Evolutionary conservation across 768 basidiomycete species (phyloP), one percentile per base, ranked within the genome.

Genomic region (Amanita phalloides): DNA sequence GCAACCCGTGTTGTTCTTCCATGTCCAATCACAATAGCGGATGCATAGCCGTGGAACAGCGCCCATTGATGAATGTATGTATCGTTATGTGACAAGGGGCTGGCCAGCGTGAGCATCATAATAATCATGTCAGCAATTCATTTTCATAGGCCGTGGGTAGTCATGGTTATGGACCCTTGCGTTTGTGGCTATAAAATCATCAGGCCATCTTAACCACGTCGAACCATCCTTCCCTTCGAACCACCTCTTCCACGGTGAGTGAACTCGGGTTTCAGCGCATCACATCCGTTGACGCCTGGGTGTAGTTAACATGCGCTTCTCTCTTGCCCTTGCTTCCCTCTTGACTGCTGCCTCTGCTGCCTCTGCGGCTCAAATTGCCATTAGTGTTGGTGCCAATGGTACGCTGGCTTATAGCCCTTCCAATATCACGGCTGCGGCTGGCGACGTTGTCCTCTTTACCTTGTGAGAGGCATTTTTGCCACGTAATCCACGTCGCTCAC

Each of bases 401-500:
- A n/a, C 49, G 72, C 60, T 75, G 45, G 54, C 59, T 2, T 78
- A 71, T 54, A 61, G 54, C 44, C 76, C 76, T 1, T 21, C 64
- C 8, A 65, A 54, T 49, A 61, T 77, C 45, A 73, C 66, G 10
- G 76, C 71, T 45, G 58, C 55, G 13, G 51, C 60, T 48, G 76
- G 76, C 33, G 81, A 84, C 57, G 71, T 60, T 13, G 58, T 83
- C 56, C 53, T 65, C 45, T 82, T 82, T 67, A 66, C 73, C 58
- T 83, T 81, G 75, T 76, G 56, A 53, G 72, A 68, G 13, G 4
- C 20, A 20, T 42, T 53, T 48, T 46, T 33, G 37, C 30, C 20
- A 4, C 26, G 17, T 52, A 25, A 7, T 10, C 6, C 17, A 6
- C 0, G 11, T 42, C 0, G 13, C 10, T 23, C 23, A 20, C 17